Evolutionary conservation across 257 asterid genomes (phyloP).

Genomic region (Nicotiana attenuata): DNA sequence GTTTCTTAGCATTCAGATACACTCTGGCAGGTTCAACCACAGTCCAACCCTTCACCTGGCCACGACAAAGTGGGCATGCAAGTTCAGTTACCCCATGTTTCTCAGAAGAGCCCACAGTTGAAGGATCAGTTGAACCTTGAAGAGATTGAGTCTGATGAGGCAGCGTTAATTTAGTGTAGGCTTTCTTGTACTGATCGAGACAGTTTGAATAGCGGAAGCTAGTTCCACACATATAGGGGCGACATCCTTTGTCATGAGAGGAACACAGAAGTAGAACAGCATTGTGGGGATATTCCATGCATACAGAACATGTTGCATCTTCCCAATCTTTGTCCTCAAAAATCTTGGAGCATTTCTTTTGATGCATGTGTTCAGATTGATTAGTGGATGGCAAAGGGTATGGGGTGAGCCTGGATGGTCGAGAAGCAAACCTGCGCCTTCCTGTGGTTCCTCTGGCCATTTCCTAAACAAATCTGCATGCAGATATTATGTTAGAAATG

Average conservation of each 20-base stretch:
- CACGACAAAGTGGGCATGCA: slow-evolving; percentile 95
- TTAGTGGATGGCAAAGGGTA: slow-evolving; percentile 50
- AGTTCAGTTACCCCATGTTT: slow-evolving; percentile 56
- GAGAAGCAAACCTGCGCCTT: slow-evolving; percentile 65
- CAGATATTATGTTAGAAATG: neutral
- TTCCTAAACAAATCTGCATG: slow-evolving; percentile 29
- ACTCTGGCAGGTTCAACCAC: slow-evolving; percentile 82
- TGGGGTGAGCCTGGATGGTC: slow-evolving; percentile 69
- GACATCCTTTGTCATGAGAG: slow-evolving; percentile 94
- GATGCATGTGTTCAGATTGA: slow-evolving; percentile 24
- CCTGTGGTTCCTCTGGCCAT: slow-evolving; percentile 95
- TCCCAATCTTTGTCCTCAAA: slow-evolving; percentile 77
- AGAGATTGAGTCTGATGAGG: slow-evolving; percentile 21
- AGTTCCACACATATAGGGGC: slow-evolving; percentile 99
- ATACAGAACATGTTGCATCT: slow-evolving; percentile 86
- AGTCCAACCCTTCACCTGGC: slow-evolving; percentile 98
- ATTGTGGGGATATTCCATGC: slow-evolving; percentile 97
- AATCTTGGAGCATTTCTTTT: slow-evolving; percentile 41
- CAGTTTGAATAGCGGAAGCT: slow-evolving; percentile 88
- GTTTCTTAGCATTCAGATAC: slow-evolving; percentile 57
- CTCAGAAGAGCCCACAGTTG: slow-evolving; percentile 25
- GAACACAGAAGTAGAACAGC: slow-evolving; percentile 98
- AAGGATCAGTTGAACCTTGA: slow-evolving; percentile 30
- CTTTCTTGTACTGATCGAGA: slow-evolving; percentile 92
- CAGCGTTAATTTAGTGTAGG: slow-evolving; percentile 51